phyloP scores from a whole-genome alignment of 2,329 filamentous ascomycete species.

The Hypoxylon sp. region DNA sequence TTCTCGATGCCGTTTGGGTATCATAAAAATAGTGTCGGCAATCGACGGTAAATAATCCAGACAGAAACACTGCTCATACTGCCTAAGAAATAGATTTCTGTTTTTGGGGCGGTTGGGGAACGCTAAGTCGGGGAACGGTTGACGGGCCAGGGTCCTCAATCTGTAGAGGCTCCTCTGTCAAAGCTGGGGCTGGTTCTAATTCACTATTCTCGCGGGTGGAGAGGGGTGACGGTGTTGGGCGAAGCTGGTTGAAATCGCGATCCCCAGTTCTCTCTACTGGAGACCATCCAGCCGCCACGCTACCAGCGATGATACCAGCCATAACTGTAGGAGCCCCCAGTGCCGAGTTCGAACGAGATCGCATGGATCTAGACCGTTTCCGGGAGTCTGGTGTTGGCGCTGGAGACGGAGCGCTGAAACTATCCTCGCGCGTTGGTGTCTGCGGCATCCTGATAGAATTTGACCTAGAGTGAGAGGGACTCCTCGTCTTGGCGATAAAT shows the following conservation, averaged over 20 bases:
- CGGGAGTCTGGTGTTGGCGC: slow-evolving; percentile 67
- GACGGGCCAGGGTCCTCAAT: slow-evolving; percentile 41
- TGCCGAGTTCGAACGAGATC: slow-evolving; percentile 73
- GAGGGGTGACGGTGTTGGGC: slow-evolving; percentile 45
- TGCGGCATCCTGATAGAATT: slow-evolving; percentile 68
- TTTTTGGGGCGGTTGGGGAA: slow-evolving; percentile 46
- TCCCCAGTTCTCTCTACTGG: slow-evolving; percentile 64
- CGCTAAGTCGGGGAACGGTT: slow-evolving; percentile 43
- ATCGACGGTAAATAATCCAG: slow-evolving; percentile 20
- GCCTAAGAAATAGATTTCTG: slow-evolving; percentile 47
- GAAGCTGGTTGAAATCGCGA: slow-evolving; percentile 49
- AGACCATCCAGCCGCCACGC: slow-evolving; percentile 79
- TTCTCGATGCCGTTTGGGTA: slow-evolving; percentile 12
- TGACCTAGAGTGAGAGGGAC: slow-evolving; percentile 69
- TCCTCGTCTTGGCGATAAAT: slow-evolving; percentile 66
- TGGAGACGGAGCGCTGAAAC: slow-evolving; percentile 56
- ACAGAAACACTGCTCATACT: slow-evolving; percentile 41
- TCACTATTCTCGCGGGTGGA: slow-evolving; percentile 43
- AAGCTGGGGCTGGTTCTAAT: slow-evolving; percentile 35
- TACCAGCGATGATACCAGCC: slow-evolving; percentile 83
- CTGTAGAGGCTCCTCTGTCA: slow-evolving; percentile 51
- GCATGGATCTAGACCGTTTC: slow-evolving; percentile 71
- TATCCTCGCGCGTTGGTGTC: slow-evolving; percentile 69
- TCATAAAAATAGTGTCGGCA: too few relatives aligned
- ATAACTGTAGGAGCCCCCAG: slow-evolving; percentile 79